Evolutionary conservation across 2,329 filamentous ascomycete genomes (phyloP), one percentile per base, ranked within the genome.

Genomic region (Fusarium buharicum): DNA sequence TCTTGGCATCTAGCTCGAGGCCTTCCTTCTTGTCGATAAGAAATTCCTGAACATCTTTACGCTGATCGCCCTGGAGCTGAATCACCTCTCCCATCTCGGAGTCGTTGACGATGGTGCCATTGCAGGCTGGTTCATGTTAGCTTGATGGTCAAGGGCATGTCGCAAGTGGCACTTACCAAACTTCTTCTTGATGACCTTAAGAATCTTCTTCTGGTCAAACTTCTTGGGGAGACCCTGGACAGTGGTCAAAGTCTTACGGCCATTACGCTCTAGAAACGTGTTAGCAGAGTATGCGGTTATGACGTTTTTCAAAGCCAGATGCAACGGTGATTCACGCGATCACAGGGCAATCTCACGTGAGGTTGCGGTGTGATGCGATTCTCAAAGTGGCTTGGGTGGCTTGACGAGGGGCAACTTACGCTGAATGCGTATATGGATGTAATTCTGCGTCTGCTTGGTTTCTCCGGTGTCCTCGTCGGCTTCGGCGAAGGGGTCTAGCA

Each of bases 161-260:
- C 31, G 33, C 7, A n/a, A 6, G 3, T 36, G n/a, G 39, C 17
- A 74, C 87, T 64, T 85, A 93, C 90, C 90, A 76, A 98, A 98
- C 79, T 97, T 95, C 88, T 98, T 98, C 90, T 98, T 98, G 86
- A 98, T 97, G 81, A 96, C 93, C 86, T 97, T 97, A 75, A 99
- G 89, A 79, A 99, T 97, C 85, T 97, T 97, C 89, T 97, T 98
- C 82, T 95, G 93, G 83, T 97, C 94, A 77, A 97, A 98, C 79
- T 98, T 97, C 85, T 95, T 95, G 67, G 95, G 94, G 75, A 99
- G 89, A 82, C 95, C 95, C 87, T 98, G 94, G 76, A 99, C 93
- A 74, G 95, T 99, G 74, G 95, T 99, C 90, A 99, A 87, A 85
- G 95, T 98, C 88, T 99, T 99, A 82, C 95, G 95, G 89, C 95